Conservation (phyloP, 2,329 filamentous ascomycete species). For the Aspergillus tanneri region DNA sequence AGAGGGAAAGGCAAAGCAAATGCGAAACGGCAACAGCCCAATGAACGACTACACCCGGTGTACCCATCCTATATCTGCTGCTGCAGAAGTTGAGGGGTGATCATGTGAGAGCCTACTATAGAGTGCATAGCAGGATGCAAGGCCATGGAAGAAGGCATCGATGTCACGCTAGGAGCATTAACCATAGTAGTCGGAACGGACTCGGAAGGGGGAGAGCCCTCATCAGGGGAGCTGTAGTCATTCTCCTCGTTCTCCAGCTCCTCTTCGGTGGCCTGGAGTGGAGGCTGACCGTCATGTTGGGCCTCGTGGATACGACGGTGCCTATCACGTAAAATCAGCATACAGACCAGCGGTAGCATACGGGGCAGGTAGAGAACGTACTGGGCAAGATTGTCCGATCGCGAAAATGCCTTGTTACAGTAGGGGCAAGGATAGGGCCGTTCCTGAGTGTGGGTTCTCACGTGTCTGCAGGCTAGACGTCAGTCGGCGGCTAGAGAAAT, state of each 20-base stretch:
- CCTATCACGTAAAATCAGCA: slow-evolving; percentile 48
- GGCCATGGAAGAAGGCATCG: slow-evolving; percentile 34
- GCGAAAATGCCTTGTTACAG: slow-evolving; percentile 98
- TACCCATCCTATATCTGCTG: slow-evolving; percentile 40
- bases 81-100: slow-evolving; percentile 44
- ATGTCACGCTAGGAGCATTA: slow-evolving; percentile 36
- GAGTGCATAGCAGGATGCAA: slow-evolving; percentile 39
- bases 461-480: slow-evolving; percentile 69
- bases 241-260: slow-evolving; percentile 88
- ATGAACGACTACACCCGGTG: background rate
- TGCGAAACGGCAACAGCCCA: background rate
- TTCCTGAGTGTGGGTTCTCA: slow-evolving; percentile 98
- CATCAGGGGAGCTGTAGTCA: slow-evolving; percentile 75
- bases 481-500: slow-evolving; percentile 53
- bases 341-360: background rate
- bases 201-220: slow-evolving; percentile 64
- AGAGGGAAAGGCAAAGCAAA: no score
- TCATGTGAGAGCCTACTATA: slow-evolving; percentile 45
- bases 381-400: slow-evolving; percentile 98
- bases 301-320: slow-evolving; percentile 80
- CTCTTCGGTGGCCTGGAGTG: slow-evolving; percentile 60
- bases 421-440: slow-evolving; percentile 96
- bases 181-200: slow-evolving; percentile 32
- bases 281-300: slow-evolving; percentile 56
- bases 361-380: slow-evolving; percentile 50